Evolutionary conservation across 192 early-diverging fungal species (phyloP).

Genomic region (Endogone sp.): DNA sequence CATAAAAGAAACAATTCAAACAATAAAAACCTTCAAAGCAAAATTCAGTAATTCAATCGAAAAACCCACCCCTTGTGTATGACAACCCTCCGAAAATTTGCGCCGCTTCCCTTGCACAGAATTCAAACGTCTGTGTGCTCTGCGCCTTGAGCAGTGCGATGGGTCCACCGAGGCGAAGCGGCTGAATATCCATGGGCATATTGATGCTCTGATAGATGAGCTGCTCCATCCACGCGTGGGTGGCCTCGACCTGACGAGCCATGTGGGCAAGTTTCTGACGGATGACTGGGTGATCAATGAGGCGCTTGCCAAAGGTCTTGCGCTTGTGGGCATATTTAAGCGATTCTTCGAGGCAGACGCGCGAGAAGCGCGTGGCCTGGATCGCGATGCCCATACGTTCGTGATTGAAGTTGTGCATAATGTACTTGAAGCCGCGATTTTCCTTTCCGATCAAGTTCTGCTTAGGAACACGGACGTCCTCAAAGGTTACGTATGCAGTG

Average conservation of each 20-base stretch:
- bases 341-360: conserved; percentile 82
- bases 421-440: conserved; percentile 80
- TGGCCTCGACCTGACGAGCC: conserved; percentile 81
- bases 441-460: conserved; percentile 81
- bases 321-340: conserved; percentile 83
- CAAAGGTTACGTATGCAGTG: conserved; percentile 76
- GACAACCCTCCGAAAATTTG: conserved; percentile 87
- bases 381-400: conserved; percentile 81
- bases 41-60: conserved; percentile 8
- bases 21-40: conserved; percentile 5
- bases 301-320: conserved; percentile 82
- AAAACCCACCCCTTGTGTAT: conserved; percentile 61
- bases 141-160: conserved; percentile 86
- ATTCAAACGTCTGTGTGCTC: conserved; percentile 83
- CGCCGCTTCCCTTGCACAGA: conserved; percentile 83
- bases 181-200: conserved; percentile 66
- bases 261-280: conserved; percentile 80
- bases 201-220: conserved; percentile 65
- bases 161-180: conserved; percentile 77
- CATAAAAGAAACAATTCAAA: not conserved
- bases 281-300: conserved; percentile 82
- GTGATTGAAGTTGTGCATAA: conserved; percentile 71
- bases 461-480: conserved; percentile 84
- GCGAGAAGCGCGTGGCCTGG: conserved; percentile 81
- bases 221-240: conserved; percentile 78